phyloP scores from a whole-genome alignment of 208 protist genomes.

The Crithidia thermophila region DNA sequence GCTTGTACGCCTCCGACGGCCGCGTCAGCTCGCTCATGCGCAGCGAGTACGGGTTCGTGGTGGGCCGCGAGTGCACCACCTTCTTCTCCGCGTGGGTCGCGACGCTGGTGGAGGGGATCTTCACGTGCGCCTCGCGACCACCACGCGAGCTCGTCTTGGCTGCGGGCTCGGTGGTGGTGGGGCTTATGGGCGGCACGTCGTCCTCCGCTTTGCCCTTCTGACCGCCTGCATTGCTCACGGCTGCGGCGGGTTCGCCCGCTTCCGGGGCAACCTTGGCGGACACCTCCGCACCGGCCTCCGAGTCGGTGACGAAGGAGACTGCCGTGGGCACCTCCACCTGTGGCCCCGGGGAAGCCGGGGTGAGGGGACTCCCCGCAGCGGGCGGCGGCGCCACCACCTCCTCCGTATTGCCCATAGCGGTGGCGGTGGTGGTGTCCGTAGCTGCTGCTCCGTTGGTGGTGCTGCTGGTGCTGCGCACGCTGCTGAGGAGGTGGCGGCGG shows the following conservation, averaged over 20 bases:
- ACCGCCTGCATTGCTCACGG: neutral
- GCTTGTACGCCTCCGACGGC: slow-evolving; percentile 49
- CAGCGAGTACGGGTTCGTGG: slow-evolving; percentile 11
- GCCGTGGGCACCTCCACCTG: neutral
- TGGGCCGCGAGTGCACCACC: slow-evolving; percentile 26
- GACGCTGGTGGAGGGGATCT: slow-evolving; percentile 3
- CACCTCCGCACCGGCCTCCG: neutral
- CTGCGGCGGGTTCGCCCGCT: neutral
- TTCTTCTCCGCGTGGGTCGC: slow-evolving; percentile 18
- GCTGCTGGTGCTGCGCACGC: neutral
- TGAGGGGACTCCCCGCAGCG: neutral
- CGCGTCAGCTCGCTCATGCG: slow-evolving; percentile 47
- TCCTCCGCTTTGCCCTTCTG: neutral
- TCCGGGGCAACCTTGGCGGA: neutral
- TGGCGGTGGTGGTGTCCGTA: neutral
- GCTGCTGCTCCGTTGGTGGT: neutral
- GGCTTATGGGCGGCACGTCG: neutral
- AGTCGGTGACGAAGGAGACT: neutral
- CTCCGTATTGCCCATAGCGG: neutral
- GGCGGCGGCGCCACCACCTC: neutral
- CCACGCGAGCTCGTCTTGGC: neutral
- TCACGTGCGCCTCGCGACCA: neutral
- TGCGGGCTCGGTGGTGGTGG: neutral
- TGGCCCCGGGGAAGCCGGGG: neutral
- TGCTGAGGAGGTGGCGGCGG: slow-evolving; percentile 8